A percentile compares a stretch with the other conserved stretches of the same genome.
Evolutionary conservation across 192 early-diverging fungal species (phyloP).

Genomic region (Mortierella claussenii): DNA sequence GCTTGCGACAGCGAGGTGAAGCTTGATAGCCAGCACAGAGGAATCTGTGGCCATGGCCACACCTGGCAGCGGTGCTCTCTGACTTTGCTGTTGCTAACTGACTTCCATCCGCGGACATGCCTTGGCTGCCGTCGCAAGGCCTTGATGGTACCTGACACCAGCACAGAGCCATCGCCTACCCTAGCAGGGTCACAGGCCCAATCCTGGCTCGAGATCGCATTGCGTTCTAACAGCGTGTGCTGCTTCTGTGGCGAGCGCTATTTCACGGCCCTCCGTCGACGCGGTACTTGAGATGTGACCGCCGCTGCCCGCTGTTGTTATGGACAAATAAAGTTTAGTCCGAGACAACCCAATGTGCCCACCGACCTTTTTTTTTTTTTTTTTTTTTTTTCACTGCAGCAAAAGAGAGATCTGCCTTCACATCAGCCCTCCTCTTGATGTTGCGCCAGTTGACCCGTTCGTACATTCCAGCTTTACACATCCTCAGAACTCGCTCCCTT

Average conservation of each 20-base stretch:
- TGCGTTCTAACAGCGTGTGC: conserved; percentile 17
- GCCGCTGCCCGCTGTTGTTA: too few species aligned
- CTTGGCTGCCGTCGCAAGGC: conserved; percentile 36
- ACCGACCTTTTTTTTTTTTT: too few species aligned
- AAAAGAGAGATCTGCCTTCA: neutral
- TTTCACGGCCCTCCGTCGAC: conserved; percentile 13
- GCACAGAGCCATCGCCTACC: neutral
- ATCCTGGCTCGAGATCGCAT: conserved; percentile 18
- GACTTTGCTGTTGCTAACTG: conserved; percentile 22
- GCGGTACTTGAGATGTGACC: too few species aligned
- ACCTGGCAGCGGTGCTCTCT: conserved; percentile 34
- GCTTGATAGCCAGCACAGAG: conserved; percentile 9
- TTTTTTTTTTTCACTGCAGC: too few species aligned
- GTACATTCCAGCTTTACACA: conserved; percentile 7
- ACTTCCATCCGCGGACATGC: conserved; percentile 45
- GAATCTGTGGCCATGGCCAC: conserved; percentile 25
- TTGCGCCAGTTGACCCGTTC: conserved; percentile 17
- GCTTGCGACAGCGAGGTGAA: conserved; percentile 27
- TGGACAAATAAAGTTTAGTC: neutral
- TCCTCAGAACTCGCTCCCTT: conserved; percentile 65
- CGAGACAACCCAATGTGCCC: too few species aligned
- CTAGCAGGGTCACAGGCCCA: neutral
- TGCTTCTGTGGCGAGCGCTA: conserved; percentile 38
- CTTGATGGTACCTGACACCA: conserved; percentile 5
- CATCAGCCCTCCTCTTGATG: conserved; percentile 16